Conservation (phyloP, 345 rosid genomes). For the Camelina laxa region DNA sequence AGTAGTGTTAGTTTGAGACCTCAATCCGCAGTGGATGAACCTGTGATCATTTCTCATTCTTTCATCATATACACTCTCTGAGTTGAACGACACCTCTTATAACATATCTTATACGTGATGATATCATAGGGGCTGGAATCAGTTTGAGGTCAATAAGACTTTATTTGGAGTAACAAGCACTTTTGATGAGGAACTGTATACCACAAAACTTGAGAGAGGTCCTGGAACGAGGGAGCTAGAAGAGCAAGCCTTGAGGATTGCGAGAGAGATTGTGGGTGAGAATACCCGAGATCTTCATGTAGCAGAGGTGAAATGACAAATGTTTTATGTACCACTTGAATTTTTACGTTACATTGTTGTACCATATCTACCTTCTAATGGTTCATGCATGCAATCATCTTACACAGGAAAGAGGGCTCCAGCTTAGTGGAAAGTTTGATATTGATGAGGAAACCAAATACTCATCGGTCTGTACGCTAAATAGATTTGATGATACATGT, state of each 20-base stretch:
- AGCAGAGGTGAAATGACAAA: conserved; percentile 79
- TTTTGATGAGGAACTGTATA: conserved; percentile 87
- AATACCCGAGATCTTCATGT: conserved; percentile 85
- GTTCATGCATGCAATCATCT: conserved; percentile 30
- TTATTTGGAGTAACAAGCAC: conserved; percentile 94
- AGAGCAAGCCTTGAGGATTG: conserved; percentile 86
- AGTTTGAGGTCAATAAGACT: conserved; percentile 76
- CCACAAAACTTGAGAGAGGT: conserved; percentile 91
- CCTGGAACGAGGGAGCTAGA: conserved; percentile 68
- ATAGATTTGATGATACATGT: conserved; percentile 64
- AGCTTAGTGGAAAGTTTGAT: conserved; percentile 64
- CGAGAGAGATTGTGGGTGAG: conserved; percentile 93
- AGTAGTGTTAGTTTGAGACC: background rate
- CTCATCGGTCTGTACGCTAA: conserved; percentile 72
- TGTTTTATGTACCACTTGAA: conserved; percentile 26
- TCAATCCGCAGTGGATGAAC: background rate
- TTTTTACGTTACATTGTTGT: background rate
- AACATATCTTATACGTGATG: conserved; percentile 18
- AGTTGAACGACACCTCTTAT: background rate
- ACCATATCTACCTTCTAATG: background rate
- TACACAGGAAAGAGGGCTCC: conserved; percentile 82
- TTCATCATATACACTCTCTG: background rate
- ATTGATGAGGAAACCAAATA: conserved; percentile 86
- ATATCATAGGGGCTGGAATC: conserved; percentile 80
- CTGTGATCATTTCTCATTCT: background rate